Conservation (phyloP, 352 stramenopile genomes). For the Globisporangium okanoganense region DNA sequence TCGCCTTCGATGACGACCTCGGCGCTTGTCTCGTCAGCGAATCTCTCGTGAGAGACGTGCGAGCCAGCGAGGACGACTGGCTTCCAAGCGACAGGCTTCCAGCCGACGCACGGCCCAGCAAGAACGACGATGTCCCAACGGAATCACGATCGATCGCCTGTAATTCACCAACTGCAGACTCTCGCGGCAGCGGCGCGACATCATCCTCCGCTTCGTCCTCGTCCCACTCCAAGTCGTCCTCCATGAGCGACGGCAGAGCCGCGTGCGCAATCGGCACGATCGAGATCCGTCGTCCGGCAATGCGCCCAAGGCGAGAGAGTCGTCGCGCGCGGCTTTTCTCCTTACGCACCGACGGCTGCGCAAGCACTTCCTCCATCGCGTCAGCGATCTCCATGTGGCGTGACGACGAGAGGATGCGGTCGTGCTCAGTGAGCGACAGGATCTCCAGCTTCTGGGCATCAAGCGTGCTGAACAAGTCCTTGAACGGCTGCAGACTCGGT, state of each 20-base stretch:
- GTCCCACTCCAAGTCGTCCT: slow-evolving; percentile 52
- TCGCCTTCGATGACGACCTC: not conserved
- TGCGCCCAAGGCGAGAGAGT: slow-evolving; percentile 55
- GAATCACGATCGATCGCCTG: not conserved
- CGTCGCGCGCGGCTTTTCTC: slow-evolving; percentile 56
- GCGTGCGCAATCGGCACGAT: slow-evolving; percentile 38
- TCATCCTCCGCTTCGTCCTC: slow-evolving; percentile 39
- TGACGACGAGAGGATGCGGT: slow-evolving; percentile 54
- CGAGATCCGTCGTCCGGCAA: slow-evolving; percentile 44
- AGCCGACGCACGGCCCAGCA: not conserved
- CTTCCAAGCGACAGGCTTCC: slow-evolving; percentile 1
- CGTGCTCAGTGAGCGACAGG: slow-evolving; percentile 54
- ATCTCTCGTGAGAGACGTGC: not conserved
- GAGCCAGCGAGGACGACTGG: slow-evolving; percentile 2
- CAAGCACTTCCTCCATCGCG: slow-evolving; percentile 70
- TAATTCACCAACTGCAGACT: not conserved
- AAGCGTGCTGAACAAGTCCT: slow-evolving; percentile 48
- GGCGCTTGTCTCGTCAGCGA: not conserved
- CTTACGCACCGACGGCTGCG: slow-evolving; percentile 54
- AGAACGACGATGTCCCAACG: not conserved
- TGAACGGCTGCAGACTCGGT: slow-evolving; percentile 32
- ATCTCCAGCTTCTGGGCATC: slow-evolving; percentile 58
- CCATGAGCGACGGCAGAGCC: slow-evolving; percentile 18
- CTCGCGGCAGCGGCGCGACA: slow-evolving; percentile 4
- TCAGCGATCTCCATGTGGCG: slow-evolving; percentile 67